These are phyloP conservation scores for Monosporascus sp. DNA, from an alignment of 2,329 filamentous ascomycete genomes.

Conservation along the genomic window DNA sequence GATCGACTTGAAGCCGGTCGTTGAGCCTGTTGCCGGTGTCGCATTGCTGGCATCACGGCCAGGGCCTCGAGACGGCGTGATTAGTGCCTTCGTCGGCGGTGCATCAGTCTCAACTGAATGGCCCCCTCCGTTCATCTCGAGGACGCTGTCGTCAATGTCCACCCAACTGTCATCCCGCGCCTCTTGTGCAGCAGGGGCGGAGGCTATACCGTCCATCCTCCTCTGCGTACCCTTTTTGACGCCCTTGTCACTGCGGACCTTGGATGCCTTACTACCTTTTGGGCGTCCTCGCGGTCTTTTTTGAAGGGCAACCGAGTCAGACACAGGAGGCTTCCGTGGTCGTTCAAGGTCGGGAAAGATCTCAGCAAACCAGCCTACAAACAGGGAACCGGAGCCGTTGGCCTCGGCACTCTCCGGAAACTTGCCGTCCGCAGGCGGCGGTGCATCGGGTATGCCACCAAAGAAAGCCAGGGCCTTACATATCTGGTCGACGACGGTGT, in stretches of 20 bases:
- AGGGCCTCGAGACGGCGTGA: conserved; percentile 15
- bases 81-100: conserved; percentile 14
- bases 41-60: conserved; percentile 13
- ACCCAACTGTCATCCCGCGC: conserved; percentile 39
- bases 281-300: conserved; percentile 50
- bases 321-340: conserved; percentile 20
- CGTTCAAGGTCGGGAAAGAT: conserved; percentile 49
- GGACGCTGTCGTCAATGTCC: conserved; percentile 36
- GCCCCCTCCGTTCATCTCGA: conserved; percentile 24
- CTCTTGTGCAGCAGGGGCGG: conserved; percentile 13
- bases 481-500: conserved; percentile 56
- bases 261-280: conserved; percentile 51
- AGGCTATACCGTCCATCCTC: conserved; percentile 14
- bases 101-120: conserved; percentile 21
- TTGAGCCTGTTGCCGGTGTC: conserved; percentile 20
- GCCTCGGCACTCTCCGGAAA: conserved; percentile 53
- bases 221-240: conserved; percentile 40
- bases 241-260: conserved; percentile 44
- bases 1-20: conserved; percentile 26
- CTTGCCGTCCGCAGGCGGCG: conserved; percentile 41
- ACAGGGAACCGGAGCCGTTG: conserved; percentile 53
- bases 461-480: conserved; percentile 61
- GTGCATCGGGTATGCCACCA: conserved; percentile 53
- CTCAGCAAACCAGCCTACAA: conserved; percentile 59
- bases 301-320: conserved; percentile 12